These are phyloP conservation scores for Yamadazyma trypodendri DNA, from an alignment of 1,139 yeast genomes.

Conservation along the genomic window DNA sequence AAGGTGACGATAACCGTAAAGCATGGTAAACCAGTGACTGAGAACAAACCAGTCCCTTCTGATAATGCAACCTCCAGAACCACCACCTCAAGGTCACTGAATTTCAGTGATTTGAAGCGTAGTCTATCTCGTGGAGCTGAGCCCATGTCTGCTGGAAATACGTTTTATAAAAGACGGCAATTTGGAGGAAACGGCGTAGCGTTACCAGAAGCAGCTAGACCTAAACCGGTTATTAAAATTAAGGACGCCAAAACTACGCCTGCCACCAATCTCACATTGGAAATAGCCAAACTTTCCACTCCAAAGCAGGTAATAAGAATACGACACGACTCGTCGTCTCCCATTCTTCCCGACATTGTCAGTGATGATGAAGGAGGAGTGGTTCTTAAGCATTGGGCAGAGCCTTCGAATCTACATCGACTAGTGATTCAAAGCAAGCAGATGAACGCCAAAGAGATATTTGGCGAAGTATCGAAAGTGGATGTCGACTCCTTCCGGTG, in stretches of 20 bases:
- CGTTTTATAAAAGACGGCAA: slow-evolving; percentile 14
- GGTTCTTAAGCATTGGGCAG: slow-evolving; percentile 70
- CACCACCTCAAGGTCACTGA: slow-evolving; percentile 3
- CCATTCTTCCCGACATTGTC: slow-evolving; percentile 43
- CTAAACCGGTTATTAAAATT: slow-evolving; percentile 9
- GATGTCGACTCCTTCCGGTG: slow-evolving; percentile 6
- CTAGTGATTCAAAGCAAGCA: slow-evolving; percentile 55
- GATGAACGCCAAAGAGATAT: slow-evolving; percentile 68
- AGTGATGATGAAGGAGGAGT: slow-evolving; percentile 56
- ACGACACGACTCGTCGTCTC: slow-evolving; percentile 5
- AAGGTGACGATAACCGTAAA: slow-evolving; percentile 30
- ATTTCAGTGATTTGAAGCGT: slow-evolving; percentile 1
- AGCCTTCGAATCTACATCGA: slow-evolving; percentile 57
- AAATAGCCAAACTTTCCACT: not conserved
- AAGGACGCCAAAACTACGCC: slow-evolving; percentile 1
- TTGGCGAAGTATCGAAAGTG: slow-evolving; percentile 74
- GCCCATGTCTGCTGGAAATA: slow-evolving; percentile 5
- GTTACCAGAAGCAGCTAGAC: slow-evolving; percentile 37
- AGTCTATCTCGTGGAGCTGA: slow-evolving; percentile 1
- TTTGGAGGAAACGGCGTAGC: slow-evolving; percentile 32
- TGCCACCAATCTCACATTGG: not conserved
- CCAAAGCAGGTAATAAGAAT: not conserved
- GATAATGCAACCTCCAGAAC: not conserved
- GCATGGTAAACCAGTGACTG: slow-evolving; percentile 17
- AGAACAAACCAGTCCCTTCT: too few species aligned